Evolutionary conservation across 768 basidiomycete genomes (phyloP), one percentile per base, ranked within the genome.

Genomic region (Tephrocybe sp.): DNA sequence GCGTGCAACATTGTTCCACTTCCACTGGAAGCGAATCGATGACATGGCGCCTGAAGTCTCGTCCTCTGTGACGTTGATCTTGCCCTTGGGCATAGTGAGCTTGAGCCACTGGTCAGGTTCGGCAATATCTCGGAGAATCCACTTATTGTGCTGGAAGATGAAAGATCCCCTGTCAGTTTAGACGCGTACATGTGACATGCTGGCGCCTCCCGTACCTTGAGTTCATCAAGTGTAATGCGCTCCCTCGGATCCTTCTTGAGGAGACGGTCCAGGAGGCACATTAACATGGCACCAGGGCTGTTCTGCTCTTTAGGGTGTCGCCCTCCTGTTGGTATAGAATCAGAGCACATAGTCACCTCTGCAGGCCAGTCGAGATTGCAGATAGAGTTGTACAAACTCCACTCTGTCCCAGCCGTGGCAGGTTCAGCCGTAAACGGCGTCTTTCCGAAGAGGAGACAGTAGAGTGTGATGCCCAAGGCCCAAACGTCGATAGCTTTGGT

Each of bases 401-500:
- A 97, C 68, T 94, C 90, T 32, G 67, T 63, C 32, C 57, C 59
- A 19, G 59, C 59, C 19, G 53, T 59, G 58, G 60, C 49, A 45
- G 70, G 53, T 39, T 63, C 60, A 2, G 70, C 58, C 17, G 62
- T 52, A 68, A 94, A 98, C 1, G 96, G 96, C 1, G 87, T 82
- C 49, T 72, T 74, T 9, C 93, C 97, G 57, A 96, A 98, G 1
- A 98, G 78, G 40, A 98, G 80, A 64, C 94, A 96, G 69, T 92
- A 98, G 4, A 98, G 74, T 2, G 97, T 99, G 26, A 98, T 89
- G 19, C 97, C 97, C 2, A 99, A 79, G 0, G 97, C 96, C 97
- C 97, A 99, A 31, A 99, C 82, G 62, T 99, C 97, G 64, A 98
- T 96, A 3, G 92, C 85, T 65, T 94, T 92, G 35, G 92, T 92